Conservation (phyloP, 257 asterid genomes). For the Avicennia marina region DNA sequence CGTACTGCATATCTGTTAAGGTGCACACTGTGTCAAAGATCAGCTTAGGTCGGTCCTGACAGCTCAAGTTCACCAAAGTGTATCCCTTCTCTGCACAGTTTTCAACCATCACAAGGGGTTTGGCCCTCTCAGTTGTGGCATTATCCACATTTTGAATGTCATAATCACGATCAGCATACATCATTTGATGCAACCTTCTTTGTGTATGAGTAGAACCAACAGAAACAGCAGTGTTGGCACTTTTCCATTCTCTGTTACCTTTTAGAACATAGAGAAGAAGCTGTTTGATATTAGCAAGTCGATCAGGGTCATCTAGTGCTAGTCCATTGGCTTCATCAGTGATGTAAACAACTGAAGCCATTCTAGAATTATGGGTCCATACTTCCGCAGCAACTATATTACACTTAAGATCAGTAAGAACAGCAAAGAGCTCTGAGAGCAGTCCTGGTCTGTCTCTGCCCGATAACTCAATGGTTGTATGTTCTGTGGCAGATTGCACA, state of each 20-base stretch:
- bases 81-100: slow-evolving; percentile 50
- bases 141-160: slow-evolving; percentile 25
- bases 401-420: slow-evolving; percentile 71
- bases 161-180: slow-evolving; percentile 74
- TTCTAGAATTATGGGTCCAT: slow-evolving; percentile 89
- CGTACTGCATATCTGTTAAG: slow-evolving; percentile 65
- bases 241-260: slow-evolving; percentile 56
- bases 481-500: slow-evolving; percentile 52
- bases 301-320: slow-evolving; percentile 53
- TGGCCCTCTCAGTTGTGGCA: slow-evolving; percentile 15
- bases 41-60: slow-evolving; percentile 61
- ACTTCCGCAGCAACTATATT: slow-evolving; percentile 83
- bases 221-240: slow-evolving; percentile 69
- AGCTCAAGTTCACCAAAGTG: slow-evolving; percentile 41
- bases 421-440: slow-evolving; percentile 78
- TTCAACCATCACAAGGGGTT: slow-evolving; percentile 40
- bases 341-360: slow-evolving; percentile 77
- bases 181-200: slow-evolving; percentile 81
- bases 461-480: slow-evolving; percentile 66
- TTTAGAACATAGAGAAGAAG: slow-evolving; percentile 60
- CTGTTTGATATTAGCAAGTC: slow-evolving; percentile 54
- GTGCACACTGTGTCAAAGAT: slow-evolving; percentile 66
- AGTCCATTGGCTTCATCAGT: slow-evolving; percentile 56
- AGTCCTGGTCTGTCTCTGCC: slow-evolving; percentile 85
- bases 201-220: slow-evolving; percentile 62